These are phyloP conservation scores for Fusarium sp. DNA, from an alignment of 2,329 filamentous ascomycete species.

Conservation along the genomic window DNA sequence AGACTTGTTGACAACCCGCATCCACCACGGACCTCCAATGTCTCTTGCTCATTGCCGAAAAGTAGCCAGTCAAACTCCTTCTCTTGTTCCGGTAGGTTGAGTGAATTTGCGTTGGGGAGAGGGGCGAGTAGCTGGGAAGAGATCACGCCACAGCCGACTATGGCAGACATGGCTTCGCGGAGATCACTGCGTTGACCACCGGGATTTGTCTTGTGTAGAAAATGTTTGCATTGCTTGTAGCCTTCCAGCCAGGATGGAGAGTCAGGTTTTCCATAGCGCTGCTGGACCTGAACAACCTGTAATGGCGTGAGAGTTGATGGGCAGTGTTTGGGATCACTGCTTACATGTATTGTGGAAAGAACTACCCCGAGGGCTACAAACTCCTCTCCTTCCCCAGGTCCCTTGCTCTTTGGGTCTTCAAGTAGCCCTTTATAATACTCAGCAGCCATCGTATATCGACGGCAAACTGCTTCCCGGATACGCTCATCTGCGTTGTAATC, in stretches of 20 bases:
- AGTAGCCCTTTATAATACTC: background rate
- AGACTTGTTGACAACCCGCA: too few species aligned
- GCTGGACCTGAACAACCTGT: background rate
- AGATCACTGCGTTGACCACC: too few species aligned
- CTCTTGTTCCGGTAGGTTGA: too few species aligned
- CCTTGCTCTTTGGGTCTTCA: background rate
- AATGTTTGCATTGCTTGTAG: background rate
- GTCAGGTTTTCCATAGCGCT: background rate
- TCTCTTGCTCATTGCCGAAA: too few species aligned
- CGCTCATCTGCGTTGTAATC: background rate
- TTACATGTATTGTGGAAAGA: background rate
- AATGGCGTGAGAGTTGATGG: background rate
- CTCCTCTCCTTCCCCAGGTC: background rate
- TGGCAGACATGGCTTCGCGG: too few species aligned
- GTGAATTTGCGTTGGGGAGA: too few species aligned
- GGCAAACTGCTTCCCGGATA: background rate
- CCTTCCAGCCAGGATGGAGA: background rate
- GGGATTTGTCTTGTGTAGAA: too few species aligned
- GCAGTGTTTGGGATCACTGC: background rate
- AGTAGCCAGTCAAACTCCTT: too few species aligned
- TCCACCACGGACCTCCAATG: too few species aligned
- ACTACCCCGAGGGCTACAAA: background rate
- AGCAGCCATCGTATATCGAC: background rate
- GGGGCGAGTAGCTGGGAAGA: too few species aligned
- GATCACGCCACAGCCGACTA: too few species aligned